Base-by-base conservation (phyloP, 1,284 basidiomycete genomes). In the Mycosarcoma maydis region DNA sequence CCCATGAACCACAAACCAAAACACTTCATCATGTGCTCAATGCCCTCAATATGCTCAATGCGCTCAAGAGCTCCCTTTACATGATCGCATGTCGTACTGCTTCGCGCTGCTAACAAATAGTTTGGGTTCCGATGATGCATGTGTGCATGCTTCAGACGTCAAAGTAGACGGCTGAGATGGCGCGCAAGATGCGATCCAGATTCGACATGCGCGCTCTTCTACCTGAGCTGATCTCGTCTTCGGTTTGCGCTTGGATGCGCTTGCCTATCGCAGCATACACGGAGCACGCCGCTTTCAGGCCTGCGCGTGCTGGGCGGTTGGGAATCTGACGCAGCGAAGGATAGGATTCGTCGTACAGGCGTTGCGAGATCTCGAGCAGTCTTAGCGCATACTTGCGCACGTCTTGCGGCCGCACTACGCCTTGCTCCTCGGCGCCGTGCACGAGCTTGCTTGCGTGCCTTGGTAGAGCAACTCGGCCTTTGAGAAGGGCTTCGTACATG, bases 181-280 rank as follows among this genome's bases (percentile, higher is more conserved):
- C 72, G 5, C 44, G 38, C 7, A 43, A 7, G 17, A 71, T 32
- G 5, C 72, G 48, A 30, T 64, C 47, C 2, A 20, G 6, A 16
- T 56, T 62, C 3, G 72, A 64, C 68, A 72, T 59, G 20, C 58
- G 27, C 9, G 72, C 72, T 23, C 69, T 32, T 19, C 38, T 45
- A 3, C 73, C 73, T 2, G 17, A 17, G 1, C 39, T 43, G n/a
- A 71, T 51, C 20, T 64, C 64, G 0, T 48, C 30, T 2, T 41
- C 32, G 6, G 42, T 41, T 48, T 77, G 73, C 2, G 48, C 39
- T 32, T 67, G 39, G 39, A 72, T 69, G 17, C 38, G 46, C 5
- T 52, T 58, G 2, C 68, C 72, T 16, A 77, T 77, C 8, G 66
- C 62, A 2, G 65, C 59, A 36, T 77, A 77, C 6, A 76, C 75